A percentile compares a stretch with the other conserved stretches of the same genome.
phyloP scores from a whole-genome alignment of 345 rosid species.

The Camelina sativa region DNA sequence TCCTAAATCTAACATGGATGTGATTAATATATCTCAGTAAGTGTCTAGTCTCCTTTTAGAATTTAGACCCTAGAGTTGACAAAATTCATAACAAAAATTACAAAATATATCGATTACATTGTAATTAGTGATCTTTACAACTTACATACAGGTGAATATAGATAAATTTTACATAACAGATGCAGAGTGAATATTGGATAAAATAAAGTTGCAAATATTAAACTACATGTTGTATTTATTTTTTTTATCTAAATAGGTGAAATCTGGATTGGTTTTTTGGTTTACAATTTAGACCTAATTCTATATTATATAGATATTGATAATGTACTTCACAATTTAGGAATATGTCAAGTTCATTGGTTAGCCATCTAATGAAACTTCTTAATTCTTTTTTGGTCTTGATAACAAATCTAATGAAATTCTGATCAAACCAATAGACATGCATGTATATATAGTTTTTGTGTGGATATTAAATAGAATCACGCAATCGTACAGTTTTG shows the following conservation, averaged over 20 bases:
- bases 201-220: not conserved
- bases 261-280: not conserved
- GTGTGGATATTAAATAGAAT: slow-evolving; percentile 15
- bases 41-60: not conserved
- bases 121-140: not conserved
- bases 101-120: not conserved
- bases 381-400: not conserved
- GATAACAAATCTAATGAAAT: slow-evolving; percentile 20
- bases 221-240: not conserved
- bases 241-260: not conserved
- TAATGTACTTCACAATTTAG: slow-evolving; percentile 28
- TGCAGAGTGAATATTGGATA: not conserved
- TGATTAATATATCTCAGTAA: not conserved
- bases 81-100: not conserved
- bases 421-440: slow-evolving; percentile 17
- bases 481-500: not conserved
- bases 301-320: not conserved
- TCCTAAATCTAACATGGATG: not conserved
- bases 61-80: not conserved
- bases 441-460: not conserved
- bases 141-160: not conserved
- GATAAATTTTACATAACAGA: not conserved
- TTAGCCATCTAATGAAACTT: slow-evolving; percentile 14
- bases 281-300: not conserved
- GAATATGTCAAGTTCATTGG: slow-evolving; percentile 40